Base-by-base conservation (phyloP, 257 asterid genomes). In the Voacanga thouarsii region DNA sequence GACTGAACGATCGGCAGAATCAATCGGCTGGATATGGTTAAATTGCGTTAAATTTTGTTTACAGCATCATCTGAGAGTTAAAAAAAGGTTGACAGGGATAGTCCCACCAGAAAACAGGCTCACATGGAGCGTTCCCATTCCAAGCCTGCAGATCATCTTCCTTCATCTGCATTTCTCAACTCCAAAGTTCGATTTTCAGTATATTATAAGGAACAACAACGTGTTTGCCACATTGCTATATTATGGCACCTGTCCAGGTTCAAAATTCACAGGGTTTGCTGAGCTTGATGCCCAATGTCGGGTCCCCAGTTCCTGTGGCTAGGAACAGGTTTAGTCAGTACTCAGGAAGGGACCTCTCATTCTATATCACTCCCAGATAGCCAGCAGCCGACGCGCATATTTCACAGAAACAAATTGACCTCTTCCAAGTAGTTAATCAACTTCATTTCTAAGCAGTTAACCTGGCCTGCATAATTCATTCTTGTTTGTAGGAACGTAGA, bases 51-150 rank as follows among this genome's bases (percentile, higher is more conserved):
- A 64, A 60, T 9, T 3, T 8, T 4, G 51, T 7, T 66, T 4
- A 67, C 24, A 39, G 72, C 47, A 21, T 24, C 72, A 63, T 39
- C 43, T n/a, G n/a, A 41, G 6, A 24, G 30, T 41, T 16, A 4
- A 4, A 45, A 4, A 45, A 44, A 19, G 33, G 43, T 74, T 18
- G 45, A 16, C 15, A 63, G 47, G 80, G 56, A 37, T 14, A 66
- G 75, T 55, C 75, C 68, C 67, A 66, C 68, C 18, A 15, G 0
- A 4, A n/a, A 15, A 53, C 75, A 30, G 80, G 56, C 19, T 50
- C 80, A 77, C 80, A 51, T 77, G 74, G 28, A 18, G 11, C 16
- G 59, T 14, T 55, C 19, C 24, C 16, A 45, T 23, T 28, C 24
- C 14, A 21, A 57, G 19, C 43, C 43, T 18, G 49, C 44, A 14